Evolutionary conservation across 345 rosid genomes (phyloP).

Genomic region (Clarkia xantiana): DNA sequence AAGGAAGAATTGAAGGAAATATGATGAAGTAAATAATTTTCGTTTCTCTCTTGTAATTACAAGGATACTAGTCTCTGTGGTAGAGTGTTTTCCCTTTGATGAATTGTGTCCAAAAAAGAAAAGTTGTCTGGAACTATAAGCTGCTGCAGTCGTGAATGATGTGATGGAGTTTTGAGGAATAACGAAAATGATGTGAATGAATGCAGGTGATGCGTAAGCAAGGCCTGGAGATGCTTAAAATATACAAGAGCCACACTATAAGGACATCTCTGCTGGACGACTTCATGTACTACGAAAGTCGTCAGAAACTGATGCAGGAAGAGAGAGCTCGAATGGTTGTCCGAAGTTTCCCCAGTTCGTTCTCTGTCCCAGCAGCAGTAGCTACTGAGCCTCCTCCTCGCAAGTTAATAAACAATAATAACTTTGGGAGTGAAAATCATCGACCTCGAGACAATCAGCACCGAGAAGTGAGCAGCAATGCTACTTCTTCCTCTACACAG

Average conservation of each 20-base stretch:
- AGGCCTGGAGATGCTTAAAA: constrained; percentile 69
- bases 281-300: constrained; percentile 67
- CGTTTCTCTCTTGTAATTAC: too few species aligned
- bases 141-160: too few species aligned
- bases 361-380: constrained; percentile 10
- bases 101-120: too few species aligned
- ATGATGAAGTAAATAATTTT: too few species aligned
- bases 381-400: constrained; percentile 27
- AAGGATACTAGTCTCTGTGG: too few species aligned
- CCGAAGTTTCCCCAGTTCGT: constrained; percentile 32
- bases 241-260: constrained; percentile 43
- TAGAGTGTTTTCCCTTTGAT: too few species aligned
- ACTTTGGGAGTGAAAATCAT: too few species aligned
- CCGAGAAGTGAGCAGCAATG: constrained; percentile 12
- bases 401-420: constrained; percentile 8
- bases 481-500: too few species aligned
- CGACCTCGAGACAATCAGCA: constrained; percentile 5
- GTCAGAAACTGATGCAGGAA: constrained; percentile 68
- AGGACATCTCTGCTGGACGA: constrained; percentile 75
- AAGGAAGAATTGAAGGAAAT: too few species aligned
- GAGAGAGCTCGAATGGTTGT: constrained; percentile 41
- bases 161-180: too few species aligned
- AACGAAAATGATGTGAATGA: too few species aligned
- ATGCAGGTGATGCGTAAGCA: constrained; percentile 61
- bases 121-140: too few species aligned